phyloP scores from a whole-genome alignment of 2,329 filamentous ascomycete genomes.

The Fusarium proliferatum region DNA sequence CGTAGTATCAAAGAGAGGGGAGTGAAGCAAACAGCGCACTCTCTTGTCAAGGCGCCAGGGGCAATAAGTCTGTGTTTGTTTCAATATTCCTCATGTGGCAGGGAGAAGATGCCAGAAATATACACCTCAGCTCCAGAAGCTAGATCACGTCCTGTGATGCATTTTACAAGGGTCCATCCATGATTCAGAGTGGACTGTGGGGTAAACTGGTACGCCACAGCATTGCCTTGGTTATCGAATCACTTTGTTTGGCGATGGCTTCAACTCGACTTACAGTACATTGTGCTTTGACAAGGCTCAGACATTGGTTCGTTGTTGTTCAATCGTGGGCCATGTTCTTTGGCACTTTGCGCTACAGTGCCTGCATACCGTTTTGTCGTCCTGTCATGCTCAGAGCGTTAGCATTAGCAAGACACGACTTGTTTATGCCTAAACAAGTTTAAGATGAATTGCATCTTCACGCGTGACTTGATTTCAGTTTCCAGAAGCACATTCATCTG shows the following conservation, averaged over 20 bases:
- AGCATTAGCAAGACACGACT: neutral
- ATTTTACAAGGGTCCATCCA: conserved; percentile 18
- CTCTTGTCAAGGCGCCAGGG: conserved; percentile 10
- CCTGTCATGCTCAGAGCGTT: neutral
- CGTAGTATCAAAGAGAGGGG: neutral
- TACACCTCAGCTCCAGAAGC: conserved; percentile 16
- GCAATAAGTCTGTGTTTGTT: neutral
- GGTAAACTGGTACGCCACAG: conserved; percentile 33
- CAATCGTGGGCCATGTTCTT: neutral
- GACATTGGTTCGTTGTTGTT: neutral
- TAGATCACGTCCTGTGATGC: conserved; percentile 35
- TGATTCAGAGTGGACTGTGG: conserved; percentile 29
- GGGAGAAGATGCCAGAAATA: conserved; percentile 17
- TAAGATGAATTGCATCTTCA: neutral
- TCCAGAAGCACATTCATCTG: conserved; percentile 10
- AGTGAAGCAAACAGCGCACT: neutral
- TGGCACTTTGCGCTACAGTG: conserved; percentile 12
- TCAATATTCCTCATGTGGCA: conserved; percentile 16
- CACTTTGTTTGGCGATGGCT: conserved; percentile 26
- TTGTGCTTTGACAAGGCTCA: neutral
- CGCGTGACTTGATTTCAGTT: neutral
- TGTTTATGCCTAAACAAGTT: neutral
- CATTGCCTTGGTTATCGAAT: conserved; percentile 36
- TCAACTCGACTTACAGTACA: conserved; percentile 6
- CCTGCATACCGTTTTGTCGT: conserved; percentile 25